phyloP scores from a whole-genome alignment of 176 grass and related monocot genomes.

The Ampelocalamus luodianensis region DNA sequence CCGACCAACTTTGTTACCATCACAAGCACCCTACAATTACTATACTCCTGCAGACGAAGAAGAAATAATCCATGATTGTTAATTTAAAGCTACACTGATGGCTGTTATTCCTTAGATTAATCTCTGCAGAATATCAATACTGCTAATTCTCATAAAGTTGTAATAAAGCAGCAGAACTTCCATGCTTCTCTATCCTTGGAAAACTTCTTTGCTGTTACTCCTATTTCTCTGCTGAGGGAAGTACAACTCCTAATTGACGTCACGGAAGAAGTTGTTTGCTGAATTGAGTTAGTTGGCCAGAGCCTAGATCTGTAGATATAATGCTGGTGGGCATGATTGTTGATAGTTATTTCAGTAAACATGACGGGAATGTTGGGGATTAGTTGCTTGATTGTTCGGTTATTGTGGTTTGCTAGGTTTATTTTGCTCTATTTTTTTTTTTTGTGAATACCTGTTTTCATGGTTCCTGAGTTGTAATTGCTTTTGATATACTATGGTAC shows the following conservation, averaged over 20 bases:
- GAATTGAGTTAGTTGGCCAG: conserved; percentile 9
- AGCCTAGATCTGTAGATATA: background rate
- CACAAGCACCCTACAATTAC: no score
- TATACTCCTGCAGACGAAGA: no score
- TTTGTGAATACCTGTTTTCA: background rate
- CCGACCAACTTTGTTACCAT: no score
- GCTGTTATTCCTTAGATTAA: background rate
- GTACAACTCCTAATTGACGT: background rate
- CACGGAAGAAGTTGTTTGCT: conserved; percentile 4
- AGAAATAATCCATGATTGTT: background rate
- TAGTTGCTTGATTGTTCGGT: background rate
- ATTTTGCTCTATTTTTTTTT: no score
- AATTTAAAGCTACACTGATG: background rate
- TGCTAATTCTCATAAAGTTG: background rate
- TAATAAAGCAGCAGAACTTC: background rate
- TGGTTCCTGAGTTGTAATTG: background rate
- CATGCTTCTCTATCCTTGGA: background rate
- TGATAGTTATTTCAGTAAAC: conserved; percentile 16
- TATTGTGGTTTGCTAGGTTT: background rate
- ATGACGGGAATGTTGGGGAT: background rate
- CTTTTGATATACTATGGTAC: background rate
- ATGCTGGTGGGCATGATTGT: background rate
- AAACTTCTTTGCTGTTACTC: background rate
- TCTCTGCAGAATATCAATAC: background rate
- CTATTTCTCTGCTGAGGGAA: background rate